A percentile compares a stretch with the other conserved stretches of the same genome.
Conservation (phyloP, 768 basidiomycete genomes). For the Rhodotorula taiwanensis region DNA sequence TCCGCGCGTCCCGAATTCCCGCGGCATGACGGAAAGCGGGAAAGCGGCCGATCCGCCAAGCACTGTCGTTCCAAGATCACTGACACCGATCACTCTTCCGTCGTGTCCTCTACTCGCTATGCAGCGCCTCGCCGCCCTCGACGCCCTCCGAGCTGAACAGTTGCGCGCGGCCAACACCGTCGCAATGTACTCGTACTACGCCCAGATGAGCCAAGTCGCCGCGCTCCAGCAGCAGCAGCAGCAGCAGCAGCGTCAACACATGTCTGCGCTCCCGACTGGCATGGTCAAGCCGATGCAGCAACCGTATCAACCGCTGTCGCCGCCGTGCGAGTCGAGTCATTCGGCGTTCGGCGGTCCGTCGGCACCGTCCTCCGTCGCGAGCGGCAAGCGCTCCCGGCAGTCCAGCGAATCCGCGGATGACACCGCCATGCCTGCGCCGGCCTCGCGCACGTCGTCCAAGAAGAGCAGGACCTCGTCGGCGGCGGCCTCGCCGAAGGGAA, state of each 20-base stretch:
- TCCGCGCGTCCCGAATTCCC: too few relatives aligned
- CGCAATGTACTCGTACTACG: constrained; percentile 16
- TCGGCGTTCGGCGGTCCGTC: background rate
- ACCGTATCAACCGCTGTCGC: constrained; percentile 19
- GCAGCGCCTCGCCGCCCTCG: constrained; percentile 33
- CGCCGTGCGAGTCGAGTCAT: constrained; percentile 4
- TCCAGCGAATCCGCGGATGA: background rate
- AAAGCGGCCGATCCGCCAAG: too few relatives aligned
- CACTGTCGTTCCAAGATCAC: too few relatives aligned
- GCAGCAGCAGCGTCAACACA: background rate
- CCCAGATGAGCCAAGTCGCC: constrained; percentile 9
- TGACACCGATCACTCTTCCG: too few relatives aligned
- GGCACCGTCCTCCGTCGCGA: too few relatives aligned
- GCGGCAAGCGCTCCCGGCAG: constrained; percentile 6
- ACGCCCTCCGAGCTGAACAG: constrained; percentile 25
- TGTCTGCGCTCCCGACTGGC: background rate
- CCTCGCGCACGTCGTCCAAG: too few relatives aligned
- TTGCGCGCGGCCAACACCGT: constrained; percentile 22
- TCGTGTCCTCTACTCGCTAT: too few relatives aligned
- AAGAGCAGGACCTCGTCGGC: too few relatives aligned
- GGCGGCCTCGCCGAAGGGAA: background rate
- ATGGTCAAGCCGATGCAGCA: constrained; percentile 2
- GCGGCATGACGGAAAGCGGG: too few relatives aligned
- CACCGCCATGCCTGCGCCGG: too few relatives aligned
- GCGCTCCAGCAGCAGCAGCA: background rate